A percentile compares a stretch with the other conserved stretches of the same genome.
These are phyloP conservation scores for Ganoderma resinaceum DNA, from an alignment of 1,284 basidiomycete species.

Conservation along the genomic window DNA sequence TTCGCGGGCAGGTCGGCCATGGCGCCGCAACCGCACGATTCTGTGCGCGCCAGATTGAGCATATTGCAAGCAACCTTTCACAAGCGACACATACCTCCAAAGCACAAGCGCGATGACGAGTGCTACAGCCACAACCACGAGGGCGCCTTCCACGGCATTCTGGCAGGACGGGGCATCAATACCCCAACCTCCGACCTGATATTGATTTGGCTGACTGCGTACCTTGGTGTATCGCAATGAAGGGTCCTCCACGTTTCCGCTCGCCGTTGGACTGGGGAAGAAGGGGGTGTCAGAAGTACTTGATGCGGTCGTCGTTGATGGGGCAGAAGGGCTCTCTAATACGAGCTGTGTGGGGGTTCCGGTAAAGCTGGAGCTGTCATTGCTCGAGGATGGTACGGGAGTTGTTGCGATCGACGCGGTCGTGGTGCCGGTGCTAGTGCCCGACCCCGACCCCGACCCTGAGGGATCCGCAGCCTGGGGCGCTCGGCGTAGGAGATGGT, in stretches of 20 bases:
- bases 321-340: not conserved
- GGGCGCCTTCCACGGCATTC: conserved; percentile 26
- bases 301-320: not conserved
- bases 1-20: conserved; percentile 17
- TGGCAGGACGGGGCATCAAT: not conserved
- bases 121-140: conserved; percentile 21
- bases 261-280: conserved; percentile 22
- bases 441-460: not conserved
- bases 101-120: conserved; percentile 15
- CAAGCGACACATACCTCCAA: conserved; percentile 25
- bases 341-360: not conserved
- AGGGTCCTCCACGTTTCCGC: not conserved
- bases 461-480: not conserved
- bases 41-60: conserved; percentile 6
- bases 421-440: not conserved
- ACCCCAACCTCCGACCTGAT: not conserved
- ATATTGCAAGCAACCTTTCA: not conserved
- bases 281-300: conserved; percentile 18
- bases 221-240: conserved; percentile 22
- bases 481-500: not conserved
- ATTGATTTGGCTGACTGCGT: not conserved
- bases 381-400: not conserved
- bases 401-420: not conserved
- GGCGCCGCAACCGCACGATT: conserved; percentile 19
- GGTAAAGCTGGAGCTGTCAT: not conserved